Evolutionary conservation across 139 green algal species (phyloP).

Genomic region (Zygnema cylindricum): DNA sequence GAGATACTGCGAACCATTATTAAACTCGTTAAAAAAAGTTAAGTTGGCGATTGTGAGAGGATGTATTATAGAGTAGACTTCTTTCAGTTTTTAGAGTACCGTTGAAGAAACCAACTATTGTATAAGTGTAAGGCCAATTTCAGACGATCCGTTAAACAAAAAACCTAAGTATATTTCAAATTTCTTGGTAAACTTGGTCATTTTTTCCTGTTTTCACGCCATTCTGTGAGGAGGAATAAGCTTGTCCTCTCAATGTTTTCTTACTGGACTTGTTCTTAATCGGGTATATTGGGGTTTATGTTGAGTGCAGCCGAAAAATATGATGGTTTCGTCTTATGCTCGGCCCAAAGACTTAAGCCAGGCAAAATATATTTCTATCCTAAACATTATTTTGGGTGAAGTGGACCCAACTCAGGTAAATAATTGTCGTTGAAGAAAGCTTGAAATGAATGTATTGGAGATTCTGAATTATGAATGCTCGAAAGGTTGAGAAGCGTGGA

Average conservation of each 20-base stretch:
- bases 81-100: background rate
- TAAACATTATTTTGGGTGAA: conserved; percentile 97
- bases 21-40: no score
- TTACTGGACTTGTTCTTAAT: background rate
- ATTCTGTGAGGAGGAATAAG: background rate
- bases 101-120: no score
- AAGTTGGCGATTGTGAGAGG: background rate
- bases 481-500: no score
- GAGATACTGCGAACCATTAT: no score
- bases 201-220: background rate
- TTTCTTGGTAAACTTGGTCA: background rate
- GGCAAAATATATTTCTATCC: conserved; percentile 94
- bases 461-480: no score
- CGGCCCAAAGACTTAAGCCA: conserved; percentile 72
- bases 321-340: conserved; percentile 92
- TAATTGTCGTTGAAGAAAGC: no score
- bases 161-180: background rate
- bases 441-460: no score
- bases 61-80: background rate
- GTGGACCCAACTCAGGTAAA: conserved; percentile 81
- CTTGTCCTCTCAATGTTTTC: background rate
- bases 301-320: conserved; percentile 88
- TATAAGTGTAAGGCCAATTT: no score
- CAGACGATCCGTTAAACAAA: no score
- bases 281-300: no score